Conservation (phyloP, 768 basidiomycete species). For the Tylopilus felleus region DNA sequence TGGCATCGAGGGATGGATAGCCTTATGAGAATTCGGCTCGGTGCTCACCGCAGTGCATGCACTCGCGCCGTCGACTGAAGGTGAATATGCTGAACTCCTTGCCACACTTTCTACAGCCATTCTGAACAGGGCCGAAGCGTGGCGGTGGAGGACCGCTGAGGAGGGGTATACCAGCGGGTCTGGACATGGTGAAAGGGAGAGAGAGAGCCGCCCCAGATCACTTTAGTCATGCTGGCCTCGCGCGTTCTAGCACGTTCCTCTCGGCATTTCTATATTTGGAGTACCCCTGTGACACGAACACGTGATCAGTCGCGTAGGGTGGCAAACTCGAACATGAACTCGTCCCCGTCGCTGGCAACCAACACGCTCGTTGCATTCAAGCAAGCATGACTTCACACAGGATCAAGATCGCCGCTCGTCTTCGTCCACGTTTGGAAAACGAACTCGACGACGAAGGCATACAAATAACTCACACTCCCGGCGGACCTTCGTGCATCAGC, state of each 20-base stretch:
- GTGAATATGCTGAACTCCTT: slow-evolving; percentile 71
- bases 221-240: neutral
- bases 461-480: slow-evolving; percentile 44
- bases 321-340: slow-evolving; percentile 19
- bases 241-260: slow-evolving; percentile 12
- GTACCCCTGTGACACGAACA: slow-evolving; percentile 8
- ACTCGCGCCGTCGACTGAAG: slow-evolving; percentile 60
- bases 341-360: too few species aligned
- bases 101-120: slow-evolving; percentile 63
- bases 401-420: slow-evolving; percentile 69
- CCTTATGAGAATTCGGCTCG: slow-evolving; percentile 17
- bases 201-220: neutral
- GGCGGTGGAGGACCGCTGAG: slow-evolving; percentile 63
- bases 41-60: slow-evolving; percentile 68
- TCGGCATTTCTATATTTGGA: slow-evolving; percentile 13
- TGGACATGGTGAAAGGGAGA: slow-evolving; percentile 15
- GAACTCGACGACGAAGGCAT: slow-evolving; percentile 64
- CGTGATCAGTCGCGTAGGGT: slow-evolving; percentile 30
- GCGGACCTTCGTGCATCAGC: slow-evolving; percentile 47
- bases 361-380: too few species aligned
- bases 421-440: slow-evolving; percentile 59
- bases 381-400: slow-evolving; percentile 37
- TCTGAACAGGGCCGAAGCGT: slow-evolving; percentile 25
- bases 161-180: slow-evolving; percentile 55
- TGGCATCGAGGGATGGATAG: neutral